Evolutionary conservation across 1,284 basidiomycete species (phyloP), one percentile per base, ranked within the genome.

Genomic region (Agaricales sp.): DNA sequence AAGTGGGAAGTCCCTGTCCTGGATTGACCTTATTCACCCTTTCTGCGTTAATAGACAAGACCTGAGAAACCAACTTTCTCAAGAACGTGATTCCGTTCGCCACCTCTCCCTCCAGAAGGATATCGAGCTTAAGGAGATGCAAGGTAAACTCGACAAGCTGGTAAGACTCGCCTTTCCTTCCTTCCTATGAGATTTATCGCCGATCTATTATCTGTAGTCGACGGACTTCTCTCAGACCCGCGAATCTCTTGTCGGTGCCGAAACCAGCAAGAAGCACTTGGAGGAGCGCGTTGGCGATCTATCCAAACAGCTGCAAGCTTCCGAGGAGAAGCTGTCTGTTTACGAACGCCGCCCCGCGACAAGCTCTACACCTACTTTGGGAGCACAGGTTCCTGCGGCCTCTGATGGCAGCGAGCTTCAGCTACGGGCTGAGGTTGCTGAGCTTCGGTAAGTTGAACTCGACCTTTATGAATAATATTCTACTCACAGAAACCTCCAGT

Each of bases 401-500:
- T 80, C 47, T 78, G 30, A n/a, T 35, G 30, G 71, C 44, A 75
- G 72, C 21, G 89, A 92, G 58, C 84, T 90, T 58, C 85, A 89
- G 58, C 74, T 94, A 3, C 83, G 92, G 63, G 74, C 81, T 18
- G 88, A 93, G 60, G 80, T 94, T 21, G 90, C 90, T 3, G 88
- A 92, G 49, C 72, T 92, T 24, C 74, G 87, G 85, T 88, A 51
- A 25, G 73, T 67, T 19, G 30, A 8, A 8, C n/a, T 35, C 30
- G 8, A 11, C n/a, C 30, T 35, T n/a, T 35, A n/a, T n/a, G n/a
- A n/a, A n/a, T 48, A 25, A 19, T 38, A 1, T 26, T n/a, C 20
- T 13, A 41, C 3, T 47, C n/a, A n/a, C n/a, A n/a, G n/a, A n/a
- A n/a, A n/a, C n/a, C 37, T n/a, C 12, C 57, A 91, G 88, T 16